Conservation (phyloP, 2,329 filamentous ascomycete species). For the Penicillium hordei region DNA sequence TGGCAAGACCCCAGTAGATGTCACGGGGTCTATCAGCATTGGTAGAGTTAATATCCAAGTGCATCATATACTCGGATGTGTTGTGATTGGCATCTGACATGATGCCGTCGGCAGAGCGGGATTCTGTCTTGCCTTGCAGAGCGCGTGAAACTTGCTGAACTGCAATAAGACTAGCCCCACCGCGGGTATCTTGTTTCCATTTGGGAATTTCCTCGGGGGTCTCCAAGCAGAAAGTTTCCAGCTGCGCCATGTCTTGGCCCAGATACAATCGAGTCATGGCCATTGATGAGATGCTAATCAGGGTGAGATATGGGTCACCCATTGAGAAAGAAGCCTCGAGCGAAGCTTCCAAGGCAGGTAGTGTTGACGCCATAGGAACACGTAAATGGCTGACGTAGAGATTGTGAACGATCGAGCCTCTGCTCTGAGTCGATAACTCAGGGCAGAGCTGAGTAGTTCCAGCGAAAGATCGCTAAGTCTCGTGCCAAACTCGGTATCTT, state of each 20-base stretch:
- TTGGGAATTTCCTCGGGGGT: conserved; percentile 57
- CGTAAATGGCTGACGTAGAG: conserved; percentile 63
- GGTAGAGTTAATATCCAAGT: conserved; percentile 45
- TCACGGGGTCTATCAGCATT: conserved; percentile 55
- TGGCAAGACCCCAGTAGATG: conserved; percentile 54
- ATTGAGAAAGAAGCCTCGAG: conserved; percentile 58
- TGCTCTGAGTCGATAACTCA: conserved; percentile 55
- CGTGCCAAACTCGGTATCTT: conserved; percentile 55
- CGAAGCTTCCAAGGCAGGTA: conserved; percentile 55
- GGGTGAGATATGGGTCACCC: conserved; percentile 58
- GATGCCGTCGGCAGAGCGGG: conserved; percentile 47
- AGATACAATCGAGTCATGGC: conserved; percentile 57
- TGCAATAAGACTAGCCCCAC: conserved; percentile 57
- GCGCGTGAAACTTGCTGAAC: conserved; percentile 58
- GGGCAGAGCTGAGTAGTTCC: conserved; percentile 53
- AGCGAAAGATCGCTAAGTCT: conserved; percentile 56
- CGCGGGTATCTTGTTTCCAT: conserved; percentile 59
- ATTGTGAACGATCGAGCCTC: conserved; percentile 58
- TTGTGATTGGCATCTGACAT: conserved; percentile 58
- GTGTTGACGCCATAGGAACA: conserved; percentile 51
- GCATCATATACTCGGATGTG: conserved; percentile 50
- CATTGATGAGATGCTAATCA: conserved; percentile 60
- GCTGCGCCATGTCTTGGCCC: conserved; percentile 57
- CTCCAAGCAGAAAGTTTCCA: conserved; percentile 59
- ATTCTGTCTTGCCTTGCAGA: conserved; percentile 61